Percentiles rank a stretch among this genome's conserved stretches.
Evolutionary conservation across 495 filamentous ascomycete species (phyloP).

Genomic region (Penicillium dipodomyicola): DNA sequence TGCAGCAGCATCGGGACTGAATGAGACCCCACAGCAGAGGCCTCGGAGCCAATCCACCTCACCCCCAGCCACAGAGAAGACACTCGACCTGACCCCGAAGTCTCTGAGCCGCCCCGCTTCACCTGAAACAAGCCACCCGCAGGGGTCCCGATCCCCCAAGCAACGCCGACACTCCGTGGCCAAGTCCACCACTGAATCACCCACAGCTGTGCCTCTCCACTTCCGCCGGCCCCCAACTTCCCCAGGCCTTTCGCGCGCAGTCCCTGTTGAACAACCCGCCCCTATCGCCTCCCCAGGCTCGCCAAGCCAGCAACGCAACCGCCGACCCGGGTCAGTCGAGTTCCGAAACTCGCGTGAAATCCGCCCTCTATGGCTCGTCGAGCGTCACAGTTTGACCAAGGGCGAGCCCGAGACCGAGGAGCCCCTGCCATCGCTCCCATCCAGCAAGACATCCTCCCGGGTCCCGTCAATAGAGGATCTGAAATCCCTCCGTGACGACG

Average conservation of each 20-base stretch:
- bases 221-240: slow-evolving; percentile 49
- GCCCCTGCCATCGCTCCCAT: slow-evolving; percentile 48
- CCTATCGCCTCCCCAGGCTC: slow-evolving; percentile 29
- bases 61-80: slow-evolving; percentile 32
- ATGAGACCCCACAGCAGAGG: slow-evolving; percentile 27
- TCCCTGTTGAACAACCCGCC: slow-evolving; percentile 31
- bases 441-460: slow-evolving; percentile 48
- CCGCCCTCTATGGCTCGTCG: slow-evolving; percentile 50
- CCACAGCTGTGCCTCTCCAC: slow-evolving; percentile 50
- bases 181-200: slow-evolving; percentile 38
- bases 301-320: slow-evolving; percentile 36
- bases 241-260: slow-evolving; percentile 35
- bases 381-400: slow-evolving; percentile 44
- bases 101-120: slow-evolving; percentile 42
- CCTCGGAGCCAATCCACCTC: slow-evolving; percentile 40
- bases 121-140: slow-evolving; percentile 24
- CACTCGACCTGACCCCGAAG: slow-evolving; percentile 33
- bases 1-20: slow-evolving; percentile 23
- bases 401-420: slow-evolving; percentile 38
- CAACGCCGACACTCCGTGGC: slow-evolving; percentile 34
- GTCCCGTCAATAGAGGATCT: slow-evolving; percentile 46
- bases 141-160: slow-evolving; percentile 13
- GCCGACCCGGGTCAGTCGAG: slow-evolving; percentile 46
- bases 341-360: slow-evolving; percentile 49
- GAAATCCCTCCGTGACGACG: slow-evolving; percentile 29